Conservation (phyloP, 2,329 filamentous ascomycete genomes). For the Aspergillus pseudoterreus region DNA sequence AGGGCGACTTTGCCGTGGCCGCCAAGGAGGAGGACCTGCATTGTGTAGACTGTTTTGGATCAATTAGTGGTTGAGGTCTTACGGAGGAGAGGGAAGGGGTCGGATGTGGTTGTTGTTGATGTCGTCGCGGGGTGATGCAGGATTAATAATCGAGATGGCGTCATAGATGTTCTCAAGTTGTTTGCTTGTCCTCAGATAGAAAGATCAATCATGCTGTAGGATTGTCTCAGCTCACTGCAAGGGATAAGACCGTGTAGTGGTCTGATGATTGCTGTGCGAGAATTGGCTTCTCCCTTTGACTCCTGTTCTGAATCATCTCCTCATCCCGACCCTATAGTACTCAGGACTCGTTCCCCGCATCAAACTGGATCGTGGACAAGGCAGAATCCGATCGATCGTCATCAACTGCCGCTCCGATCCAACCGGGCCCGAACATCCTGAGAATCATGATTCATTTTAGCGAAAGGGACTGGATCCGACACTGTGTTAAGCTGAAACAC, state of each 20-base stretch:
- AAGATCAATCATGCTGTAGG: too few relatives aligned
- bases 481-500: neutral
- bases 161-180: neutral
- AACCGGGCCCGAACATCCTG: neutral
- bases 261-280: too few relatives aligned
- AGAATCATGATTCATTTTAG: neutral
- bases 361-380: too few relatives aligned
- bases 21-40: slow-evolving; percentile 68
- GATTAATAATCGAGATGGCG: neutral
- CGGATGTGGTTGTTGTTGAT: neutral
- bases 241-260: too few relatives aligned
- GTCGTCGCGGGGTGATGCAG: neutral
- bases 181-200: neutral
- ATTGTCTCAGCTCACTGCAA: too few relatives aligned
- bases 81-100: neutral
- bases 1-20: slow-evolving; percentile 78
- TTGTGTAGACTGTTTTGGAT: slow-evolving; percentile 12
- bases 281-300: too few relatives aligned
- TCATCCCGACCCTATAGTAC: too few relatives aligned
- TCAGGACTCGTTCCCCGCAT: too few relatives aligned
- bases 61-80: neutral
- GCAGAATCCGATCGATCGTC: too few relatives aligned
- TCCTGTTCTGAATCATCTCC: too few relatives aligned
- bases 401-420: neutral
- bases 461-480: neutral